Evolutionary conservation across 2,329 filamentous ascomycete genomes (phyloP), one percentile per base, ranked within the genome.

Genomic region (Fonsecaea pugnacius): DNA sequence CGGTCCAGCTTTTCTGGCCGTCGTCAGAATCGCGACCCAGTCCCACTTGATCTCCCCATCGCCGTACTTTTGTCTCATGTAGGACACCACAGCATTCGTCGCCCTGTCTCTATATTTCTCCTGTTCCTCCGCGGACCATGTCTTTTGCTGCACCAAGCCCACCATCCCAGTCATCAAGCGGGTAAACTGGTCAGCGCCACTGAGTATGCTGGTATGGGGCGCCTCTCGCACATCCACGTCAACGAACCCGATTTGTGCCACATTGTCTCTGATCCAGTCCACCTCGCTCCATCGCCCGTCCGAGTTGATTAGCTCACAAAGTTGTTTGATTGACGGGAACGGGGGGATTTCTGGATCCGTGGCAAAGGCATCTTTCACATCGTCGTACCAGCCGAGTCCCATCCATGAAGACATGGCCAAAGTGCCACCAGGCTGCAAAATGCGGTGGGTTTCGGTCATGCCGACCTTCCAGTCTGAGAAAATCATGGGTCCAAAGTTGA

Each of bases 401-500:
- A 74, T 73, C 76, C 77, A 79, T 27, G 73, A 75, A 1, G 75
- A 72, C 63, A 76, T 72, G 27, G 73, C 76, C 35, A 75, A 67
- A 0, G 60, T 73, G 2, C 77, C 77, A 10, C 73, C 75, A 0
- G 75, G 73, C 18, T 72, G 71, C 35, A 79, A 69, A 46, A 78
- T 72, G 16, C 77, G 72, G 50, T 71, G 70, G 5, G 69, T 71
- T 67, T 78, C 76, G 73, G 58, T 9, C 10, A 69, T 54, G 10
- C 50, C 78, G 7, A 66, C 71, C 5, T 76, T 72, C 0, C 81
- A 77, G 24, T 80, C 69, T 0, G 82, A 79, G 14, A 83, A 78
- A 2, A 81, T 62, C 67, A 83, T 81, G 53, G 83, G 77, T 1
- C 78, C 82, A 62, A 84, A 78, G n/a, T 78, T 78, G 40, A 81